phyloP scores from a whole-genome alignment of 1,284 basidiomycete genomes.

The Cutaneotrichosporon cutaneum region DNA sequence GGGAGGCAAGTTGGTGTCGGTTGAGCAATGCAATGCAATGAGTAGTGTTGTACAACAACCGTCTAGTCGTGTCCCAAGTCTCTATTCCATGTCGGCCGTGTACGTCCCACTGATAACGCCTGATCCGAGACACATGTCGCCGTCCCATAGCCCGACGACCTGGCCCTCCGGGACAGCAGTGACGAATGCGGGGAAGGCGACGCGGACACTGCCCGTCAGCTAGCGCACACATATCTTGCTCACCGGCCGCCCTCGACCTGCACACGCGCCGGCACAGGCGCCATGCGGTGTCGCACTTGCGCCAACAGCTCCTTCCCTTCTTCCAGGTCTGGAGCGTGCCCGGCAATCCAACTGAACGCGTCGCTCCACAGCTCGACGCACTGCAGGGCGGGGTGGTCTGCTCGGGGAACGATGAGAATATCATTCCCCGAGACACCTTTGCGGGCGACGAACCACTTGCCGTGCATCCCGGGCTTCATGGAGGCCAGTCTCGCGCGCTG shows the following conservation, averaged over 20 bases:
- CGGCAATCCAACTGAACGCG: slow-evolving; percentile 70
- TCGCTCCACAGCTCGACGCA: slow-evolving; percentile 56
- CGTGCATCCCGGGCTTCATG: slow-evolving; percentile 56
- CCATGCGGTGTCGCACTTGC: slow-evolving; percentile 73
- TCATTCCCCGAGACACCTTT: slow-evolving; percentile 66
- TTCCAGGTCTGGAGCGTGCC: slow-evolving; percentile 60
- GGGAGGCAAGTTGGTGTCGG: too few species aligned
- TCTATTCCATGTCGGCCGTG: neutral
- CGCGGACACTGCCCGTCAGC: slow-evolving; percentile 24
- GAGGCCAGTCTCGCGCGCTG: slow-evolving; percentile 70
- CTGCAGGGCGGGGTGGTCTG: slow-evolving; percentile 65
- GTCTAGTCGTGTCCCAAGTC: too few species aligned
- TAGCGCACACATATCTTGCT: neutral
- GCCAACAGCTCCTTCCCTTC: slow-evolving; percentile 57
- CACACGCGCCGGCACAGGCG: slow-evolving; percentile 53
- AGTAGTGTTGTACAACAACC: slow-evolving; percentile 6
- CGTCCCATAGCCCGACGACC: slow-evolving; percentile 70
- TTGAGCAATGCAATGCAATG: slow-evolving; percentile 9
- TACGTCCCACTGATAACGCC: slow-evolving; percentile 61
- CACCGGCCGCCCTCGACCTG: neutral
- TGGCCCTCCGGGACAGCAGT: slow-evolving; percentile 77
- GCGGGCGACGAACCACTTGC: slow-evolving; percentile 70
- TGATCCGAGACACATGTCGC: slow-evolving; percentile 78
- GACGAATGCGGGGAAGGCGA: slow-evolving; percentile 61
- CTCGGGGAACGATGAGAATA: slow-evolving; percentile 72